Base-by-base conservation (phyloP, 2,329 filamentous ascomycete genomes). In the Penicillium expansum region DNA sequence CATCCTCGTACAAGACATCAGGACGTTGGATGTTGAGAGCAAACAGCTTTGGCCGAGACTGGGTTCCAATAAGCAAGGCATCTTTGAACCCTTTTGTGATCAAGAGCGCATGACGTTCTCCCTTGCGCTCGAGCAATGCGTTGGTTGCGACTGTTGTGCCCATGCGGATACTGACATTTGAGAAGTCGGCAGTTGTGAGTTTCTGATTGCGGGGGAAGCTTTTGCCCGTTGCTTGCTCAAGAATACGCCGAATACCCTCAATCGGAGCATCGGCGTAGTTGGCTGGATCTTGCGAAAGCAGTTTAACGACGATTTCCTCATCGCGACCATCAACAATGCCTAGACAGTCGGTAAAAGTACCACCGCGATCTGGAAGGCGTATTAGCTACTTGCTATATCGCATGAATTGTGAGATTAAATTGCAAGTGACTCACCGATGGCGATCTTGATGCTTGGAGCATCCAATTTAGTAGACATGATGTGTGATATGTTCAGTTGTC, bases 191-290 rank as follows among this genome's bases (percentile, higher is more conserved):
- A 29, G 54, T 58, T 16, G 51, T 61, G 79, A 71, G 91, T 80
- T 35, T 30, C 9, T 44, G 10, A 4, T 44, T 24, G 91, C 3
- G 92, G 16, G 42, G 24, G 6, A 44, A 44, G 86, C 10, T 13
- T 57, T 83, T 82, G 53, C 83, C 82, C 2, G 86, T 84, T 73
- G 94, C 95, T 66, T 86, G 86, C 64, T 87, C 87, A 74, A 96
- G 85, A 57, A 96, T 86, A 57, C 92, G 86, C 16, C 92, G 85
- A 70, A 96, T 96, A 33, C 91, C 92, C 78, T 96, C 92, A 24
- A 95, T 84, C 1, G 92, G 92, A 16, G 92, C 92, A 79, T 96
- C 92, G 10, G 86, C 82, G 76, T 97, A 96, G 78, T 97, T 96
- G 54, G 86, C 83, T 4, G 92, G 92, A 73, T 96, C 92, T 67